Base-by-base conservation (phyloP, 768 basidiomycete species). In the Amanita polypyramis region DNA sequence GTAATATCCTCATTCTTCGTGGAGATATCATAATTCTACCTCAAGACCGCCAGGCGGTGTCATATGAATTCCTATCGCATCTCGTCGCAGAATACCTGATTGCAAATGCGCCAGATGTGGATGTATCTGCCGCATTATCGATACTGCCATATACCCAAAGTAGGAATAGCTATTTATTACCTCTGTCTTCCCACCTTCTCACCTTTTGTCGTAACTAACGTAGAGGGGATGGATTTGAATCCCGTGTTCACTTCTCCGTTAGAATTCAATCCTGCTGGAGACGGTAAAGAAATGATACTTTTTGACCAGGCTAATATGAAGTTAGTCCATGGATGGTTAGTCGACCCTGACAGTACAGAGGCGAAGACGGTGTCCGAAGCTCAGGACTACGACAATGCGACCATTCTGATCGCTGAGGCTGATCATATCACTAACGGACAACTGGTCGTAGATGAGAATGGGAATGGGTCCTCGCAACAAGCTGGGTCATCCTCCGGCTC, bases 201-300 rank as follows among this genome's bases (percentile, higher is more conserved):
- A 36, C 36, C 38, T 47, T 35, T 45, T 30, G 29, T 43, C 47
- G 11, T 38, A 6, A 23, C 37, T 10, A 39, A 39, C 50, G n/a
- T 37, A 89, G 85, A 79, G 72, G 93, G 93, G 10, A 85, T 96
- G 72, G 85, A 93, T 58, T 69, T 96, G 38, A 92, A 96, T 56
- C 89, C 92, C 1, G 63, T 80, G 0, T 96, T 96, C 61, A 85
- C 81, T 0, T 75, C 75, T 0, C 59, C 80, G 5, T 76, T 75
- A 2, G 73, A 78, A 0, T 93, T 94, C 60, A 70, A 76, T 10
- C 84, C 88, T 1, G 68, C 69, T 7, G 76, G 74, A 1, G 71
- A 72, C 10, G 78, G 78, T 0, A 90, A 87, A 1, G 93, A 89
- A 58, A 75, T 96, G 37, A 78, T 85, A 50, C 75, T 96, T 6